These are phyloP conservation scores for Solanum chiquidenum DNA, from an alignment of 257 asterid genomes.

Conservation along the genomic window DNA sequence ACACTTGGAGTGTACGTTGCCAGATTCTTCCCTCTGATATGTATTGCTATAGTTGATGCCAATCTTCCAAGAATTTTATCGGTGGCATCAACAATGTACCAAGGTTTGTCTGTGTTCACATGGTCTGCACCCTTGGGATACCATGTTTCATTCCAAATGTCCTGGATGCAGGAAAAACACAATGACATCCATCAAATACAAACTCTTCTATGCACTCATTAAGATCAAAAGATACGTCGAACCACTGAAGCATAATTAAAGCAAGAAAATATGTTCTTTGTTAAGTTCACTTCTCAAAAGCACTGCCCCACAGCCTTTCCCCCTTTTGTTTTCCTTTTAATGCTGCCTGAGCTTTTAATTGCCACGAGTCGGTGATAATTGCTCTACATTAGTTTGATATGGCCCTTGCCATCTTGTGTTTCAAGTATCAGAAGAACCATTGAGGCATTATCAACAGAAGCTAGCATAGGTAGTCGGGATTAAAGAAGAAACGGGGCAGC, in stretches of 20 bases:
- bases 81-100: constrained; percentile 88
- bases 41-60: constrained; percentile 83
- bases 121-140: constrained; percentile 92
- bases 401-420: neutral
- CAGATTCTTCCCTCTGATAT: constrained; percentile 87
- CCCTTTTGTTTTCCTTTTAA: neutral
- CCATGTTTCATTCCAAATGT: constrained; percentile 92
- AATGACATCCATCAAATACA: neutral
- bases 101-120: constrained; percentile 63
- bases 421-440: neutral
- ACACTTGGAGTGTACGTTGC: constrained; percentile 91
- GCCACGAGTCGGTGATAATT: neutral
- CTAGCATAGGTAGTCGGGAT: neutral
- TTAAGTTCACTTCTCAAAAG: neutral
- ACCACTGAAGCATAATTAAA: neutral
- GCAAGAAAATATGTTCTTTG: neutral
- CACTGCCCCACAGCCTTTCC: neutral
- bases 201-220: neutral
- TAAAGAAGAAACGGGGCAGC: neutral
- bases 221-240: neutral
- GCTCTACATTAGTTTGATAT: neutral
- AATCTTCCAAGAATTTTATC: constrained; percentile 87
- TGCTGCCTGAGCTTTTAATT: neutral
- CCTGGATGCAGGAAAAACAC: constrained; percentile 32
- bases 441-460: neutral